phyloP scores from a whole-genome alignment of 108 stramenopile species.

The Cyclotella kingstonii region DNA sequence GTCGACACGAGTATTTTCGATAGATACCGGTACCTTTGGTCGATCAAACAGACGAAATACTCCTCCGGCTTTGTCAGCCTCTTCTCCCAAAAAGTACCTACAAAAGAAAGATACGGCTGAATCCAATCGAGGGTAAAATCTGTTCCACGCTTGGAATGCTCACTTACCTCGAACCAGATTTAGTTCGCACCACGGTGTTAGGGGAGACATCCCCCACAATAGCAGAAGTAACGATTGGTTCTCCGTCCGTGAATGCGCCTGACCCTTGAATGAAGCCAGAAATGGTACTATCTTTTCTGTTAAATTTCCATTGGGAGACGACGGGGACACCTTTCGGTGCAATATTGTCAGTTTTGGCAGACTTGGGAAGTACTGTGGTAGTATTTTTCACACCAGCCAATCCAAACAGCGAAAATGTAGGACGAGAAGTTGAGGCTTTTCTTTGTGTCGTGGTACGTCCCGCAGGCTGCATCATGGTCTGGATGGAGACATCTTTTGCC shows the following conservation, averaged over 20 bases:
- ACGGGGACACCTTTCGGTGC: constrained; percentile 54
- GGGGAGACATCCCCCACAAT: constrained; percentile 32
- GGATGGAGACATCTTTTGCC: constrained; percentile 15
- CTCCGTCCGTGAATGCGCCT: constrained; percentile 46
- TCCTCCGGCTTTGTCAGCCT: too few species aligned
- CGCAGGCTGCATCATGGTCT: constrained; percentile 13
- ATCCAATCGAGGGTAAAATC: constrained; percentile 27
- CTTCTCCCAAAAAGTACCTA: constrained; percentile 45
- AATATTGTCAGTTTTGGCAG: neutral
- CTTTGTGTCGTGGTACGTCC: constrained; percentile 8
- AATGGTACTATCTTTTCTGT: constrained; percentile 50
- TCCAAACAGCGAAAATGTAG: constrained; percentile 15
- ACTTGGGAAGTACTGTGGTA: neutral
- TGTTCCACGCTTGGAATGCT: constrained; percentile 26
- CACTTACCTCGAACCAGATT: constrained; percentile 54
- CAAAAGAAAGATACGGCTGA: constrained; percentile 27
- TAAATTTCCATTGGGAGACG: constrained; percentile 52
- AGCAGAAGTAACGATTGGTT: constrained; percentile 46
- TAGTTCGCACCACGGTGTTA: constrained; percentile 44
- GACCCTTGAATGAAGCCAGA: constrained; percentile 54
- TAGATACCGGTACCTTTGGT: too few species aligned
- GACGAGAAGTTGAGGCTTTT: neutral
- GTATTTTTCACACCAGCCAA: constrained; percentile 1
- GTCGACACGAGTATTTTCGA: neutral
- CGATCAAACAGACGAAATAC: too few species aligned